phyloP scores from a whole-genome alignment of 768 basidiomycete genomes.

The Mycena vulgaris region DNA sequence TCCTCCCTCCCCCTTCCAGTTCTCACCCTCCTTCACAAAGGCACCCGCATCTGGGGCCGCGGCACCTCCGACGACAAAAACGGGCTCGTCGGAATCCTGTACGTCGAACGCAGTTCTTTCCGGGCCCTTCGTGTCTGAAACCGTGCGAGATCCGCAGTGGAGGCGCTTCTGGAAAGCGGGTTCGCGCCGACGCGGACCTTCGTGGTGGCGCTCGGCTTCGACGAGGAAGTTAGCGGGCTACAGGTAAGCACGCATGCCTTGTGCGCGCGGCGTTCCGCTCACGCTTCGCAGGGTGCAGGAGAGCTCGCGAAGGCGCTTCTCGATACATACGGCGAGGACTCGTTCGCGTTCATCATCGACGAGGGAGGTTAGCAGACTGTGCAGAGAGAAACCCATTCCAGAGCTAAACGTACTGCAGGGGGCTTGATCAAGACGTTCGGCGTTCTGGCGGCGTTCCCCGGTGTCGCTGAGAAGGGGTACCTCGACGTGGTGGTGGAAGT shows the following conservation, averaged over 20 bases:
- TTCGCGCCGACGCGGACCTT: constrained; percentile 43
- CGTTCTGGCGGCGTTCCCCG: constrained; percentile 58
- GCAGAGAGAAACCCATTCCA: neutral
- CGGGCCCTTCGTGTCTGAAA: neutral
- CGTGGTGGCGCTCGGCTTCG: constrained; percentile 58
- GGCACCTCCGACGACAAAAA: constrained; percentile 66
- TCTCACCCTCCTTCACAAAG: constrained; percentile 27
- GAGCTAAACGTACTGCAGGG: neutral
- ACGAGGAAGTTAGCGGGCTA: constrained; percentile 64
- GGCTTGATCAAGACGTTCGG: constrained; percentile 45
- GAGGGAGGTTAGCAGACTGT: constrained; percentile 61
- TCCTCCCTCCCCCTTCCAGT: neutral
- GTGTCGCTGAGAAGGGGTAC: constrained; percentile 68
- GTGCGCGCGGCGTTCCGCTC: neutral
- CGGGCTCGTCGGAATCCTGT: constrained; percentile 51
- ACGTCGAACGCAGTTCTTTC: neutral
- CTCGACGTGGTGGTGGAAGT: constrained; percentile 57
- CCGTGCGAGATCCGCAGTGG: constrained; percentile 35
- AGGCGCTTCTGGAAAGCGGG: constrained; percentile 31
- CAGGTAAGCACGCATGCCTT: constrained; percentile 39
- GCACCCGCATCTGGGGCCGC: constrained; percentile 64
- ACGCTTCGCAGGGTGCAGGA: constrained; percentile 54
- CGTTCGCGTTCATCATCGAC: constrained; percentile 74
- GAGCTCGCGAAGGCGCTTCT: constrained; percentile 54
- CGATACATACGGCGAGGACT: constrained; percentile 66